Percentiles rank a stretch among this genome's conserved stretches.
Evolutionary conservation across 805 yeast species (phyloP).

Genomic region (Blastobotrys mokoenaii): DNA sequence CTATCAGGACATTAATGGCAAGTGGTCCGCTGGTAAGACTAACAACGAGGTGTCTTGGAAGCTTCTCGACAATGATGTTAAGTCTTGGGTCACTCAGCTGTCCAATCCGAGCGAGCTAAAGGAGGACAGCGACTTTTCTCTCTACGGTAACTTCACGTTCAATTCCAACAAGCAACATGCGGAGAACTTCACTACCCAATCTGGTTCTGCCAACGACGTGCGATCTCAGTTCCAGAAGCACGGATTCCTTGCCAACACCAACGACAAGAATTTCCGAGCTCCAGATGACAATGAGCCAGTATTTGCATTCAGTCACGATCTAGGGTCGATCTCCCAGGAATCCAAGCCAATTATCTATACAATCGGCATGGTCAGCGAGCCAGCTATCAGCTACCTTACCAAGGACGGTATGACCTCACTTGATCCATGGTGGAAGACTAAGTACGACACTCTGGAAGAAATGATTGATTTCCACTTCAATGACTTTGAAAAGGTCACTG

Average conservation of each 20-base stretch:
- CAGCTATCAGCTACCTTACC: neutral
- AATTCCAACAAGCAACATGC: neutral
- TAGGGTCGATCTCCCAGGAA: neutral
- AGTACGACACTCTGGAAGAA: neutral
- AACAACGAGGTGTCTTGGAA: neutral
- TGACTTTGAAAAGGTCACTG: neutral
- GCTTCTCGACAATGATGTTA: neutral
- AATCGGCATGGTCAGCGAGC: neutral
- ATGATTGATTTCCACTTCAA: constrained; percentile 1
- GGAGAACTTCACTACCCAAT: neutral
- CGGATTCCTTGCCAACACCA: neutral
- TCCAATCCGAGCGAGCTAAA: neutral
- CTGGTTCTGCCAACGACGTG: neutral
- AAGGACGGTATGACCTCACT: neutral
- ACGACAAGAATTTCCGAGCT: neutral
- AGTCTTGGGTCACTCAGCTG: neutral
- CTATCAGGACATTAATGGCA: neutral
- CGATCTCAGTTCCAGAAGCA: neutral
- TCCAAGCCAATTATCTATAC: neutral
- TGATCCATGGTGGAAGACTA: neutral
- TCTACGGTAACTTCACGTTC: neutral
- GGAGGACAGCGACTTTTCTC: neutral
- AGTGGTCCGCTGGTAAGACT: neutral
- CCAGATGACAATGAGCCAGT: neutral
- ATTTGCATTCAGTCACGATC: constrained; percentile 1